phyloP scores from a whole-genome alignment of 176 grass and related monocot genomes.

The Ensete glaucum region DNA sequence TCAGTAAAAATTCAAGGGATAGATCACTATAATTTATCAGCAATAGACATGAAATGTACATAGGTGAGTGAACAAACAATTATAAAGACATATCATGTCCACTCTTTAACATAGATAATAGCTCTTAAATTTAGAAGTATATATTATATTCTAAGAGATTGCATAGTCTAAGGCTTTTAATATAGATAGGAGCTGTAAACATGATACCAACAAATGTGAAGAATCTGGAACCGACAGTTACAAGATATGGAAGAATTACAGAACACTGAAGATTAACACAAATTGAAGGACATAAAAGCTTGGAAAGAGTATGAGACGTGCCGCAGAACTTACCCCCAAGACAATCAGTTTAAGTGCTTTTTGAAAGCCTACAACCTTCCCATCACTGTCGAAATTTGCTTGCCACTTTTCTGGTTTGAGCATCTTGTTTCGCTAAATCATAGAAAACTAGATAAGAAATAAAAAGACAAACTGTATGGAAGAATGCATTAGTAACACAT shows the following conservation, averaged over 20 bases:
- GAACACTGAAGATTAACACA: background rate
- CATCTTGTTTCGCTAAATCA: constrained; percentile 61
- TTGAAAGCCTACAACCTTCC: constrained; percentile 61
- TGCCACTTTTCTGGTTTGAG: constrained; percentile 95
- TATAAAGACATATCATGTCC: background rate
- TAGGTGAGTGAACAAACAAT: background rate
- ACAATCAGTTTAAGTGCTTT: constrained; percentile 94
- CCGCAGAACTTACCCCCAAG: constrained; percentile 59
- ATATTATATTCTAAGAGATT: too few species aligned
- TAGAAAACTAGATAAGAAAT: constrained; percentile 1
- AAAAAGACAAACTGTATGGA: constrained; percentile 1
- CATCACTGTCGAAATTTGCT: constrained; percentile 55
- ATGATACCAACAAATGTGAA: background rate
- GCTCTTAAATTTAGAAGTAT: too few species aligned
- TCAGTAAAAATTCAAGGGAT: too few species aligned
- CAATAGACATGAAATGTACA: background rate
- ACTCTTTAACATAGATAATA: background rate
- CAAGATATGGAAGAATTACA: background rate
- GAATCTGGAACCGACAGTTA: background rate
- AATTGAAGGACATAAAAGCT: background rate
- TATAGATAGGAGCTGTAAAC: background rate
- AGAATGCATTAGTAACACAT: background rate
- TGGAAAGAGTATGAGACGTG: background rate
- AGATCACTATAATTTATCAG: background rate
- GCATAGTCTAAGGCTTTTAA: background rate